Evolutionary conservation across 1,284 basidiomycete species (phyloP).

Genomic region (Golubevia sp.): DNA sequence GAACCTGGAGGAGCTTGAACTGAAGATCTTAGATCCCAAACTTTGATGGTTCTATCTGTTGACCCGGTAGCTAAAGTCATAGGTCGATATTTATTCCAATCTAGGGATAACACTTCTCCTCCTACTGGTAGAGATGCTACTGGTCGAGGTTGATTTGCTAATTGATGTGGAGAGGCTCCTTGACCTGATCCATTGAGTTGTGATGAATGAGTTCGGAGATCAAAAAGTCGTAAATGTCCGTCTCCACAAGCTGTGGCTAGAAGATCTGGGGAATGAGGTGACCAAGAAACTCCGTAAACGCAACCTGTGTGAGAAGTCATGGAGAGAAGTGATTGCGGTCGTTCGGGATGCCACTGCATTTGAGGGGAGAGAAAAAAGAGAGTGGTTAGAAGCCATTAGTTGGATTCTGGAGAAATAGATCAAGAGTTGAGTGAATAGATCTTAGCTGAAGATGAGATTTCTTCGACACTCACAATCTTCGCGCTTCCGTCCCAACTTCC

Average conservation of each 20-base stretch:
- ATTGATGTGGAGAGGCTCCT: slow-evolving; percentile 6
- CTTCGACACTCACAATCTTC: slow-evolving; percentile 73
- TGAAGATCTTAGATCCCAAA: slow-evolving; percentile 71
- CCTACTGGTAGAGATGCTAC: slow-evolving; percentile 34
- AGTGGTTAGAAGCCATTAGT: not conserved
- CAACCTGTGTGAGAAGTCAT: slow-evolving; percentile 81
- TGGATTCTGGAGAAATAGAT: not conserved
- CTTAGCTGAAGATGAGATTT: no score
- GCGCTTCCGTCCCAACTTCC: slow-evolving; percentile 85
- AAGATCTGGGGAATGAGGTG: slow-evolving; percentile 82
- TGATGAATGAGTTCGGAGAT: slow-evolving; percentile 23
- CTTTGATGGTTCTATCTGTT: slow-evolving; percentile 77
- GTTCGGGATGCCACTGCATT: slow-evolving; percentile 75
- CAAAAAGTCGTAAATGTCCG: slow-evolving; percentile 49
- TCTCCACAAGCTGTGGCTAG: slow-evolving; percentile 84
- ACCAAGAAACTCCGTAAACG: slow-evolving; percentile 87
- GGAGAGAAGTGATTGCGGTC: slow-evolving; percentile 76
- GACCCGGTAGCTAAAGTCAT: slow-evolving; percentile 77
- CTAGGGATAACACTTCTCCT: slow-evolving; percentile 69
- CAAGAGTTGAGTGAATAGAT: not conserved
- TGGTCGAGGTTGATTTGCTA: slow-evolving; percentile 5
- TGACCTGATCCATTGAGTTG: not conserved
- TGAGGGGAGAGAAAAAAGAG: not conserved
- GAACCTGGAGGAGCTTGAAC: not conserved
- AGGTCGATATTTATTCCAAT: slow-evolving; percentile 91